Conservation (phyloP, 331 rosid species). For the Malus hybrid region DNA sequence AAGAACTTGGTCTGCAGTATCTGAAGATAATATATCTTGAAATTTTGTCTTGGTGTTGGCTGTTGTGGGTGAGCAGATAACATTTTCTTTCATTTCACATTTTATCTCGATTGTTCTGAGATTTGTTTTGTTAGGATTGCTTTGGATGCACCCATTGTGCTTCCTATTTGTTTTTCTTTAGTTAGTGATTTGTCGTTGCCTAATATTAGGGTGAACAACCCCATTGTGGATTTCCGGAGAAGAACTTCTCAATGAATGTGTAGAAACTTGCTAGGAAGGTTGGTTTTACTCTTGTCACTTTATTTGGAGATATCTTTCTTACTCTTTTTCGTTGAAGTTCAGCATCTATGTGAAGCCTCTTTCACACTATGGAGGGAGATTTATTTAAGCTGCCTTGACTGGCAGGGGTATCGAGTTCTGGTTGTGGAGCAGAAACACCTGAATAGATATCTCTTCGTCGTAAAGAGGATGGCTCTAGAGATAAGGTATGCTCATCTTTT, state of each 20-base stretch:
- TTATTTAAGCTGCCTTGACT: slow-evolving; percentile 13
- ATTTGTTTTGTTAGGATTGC: background rate
- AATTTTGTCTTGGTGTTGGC: background rate
- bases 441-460: slow-evolving; percentile 84
- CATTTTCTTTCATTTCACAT: background rate
- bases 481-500: slow-evolving; percentile 46
- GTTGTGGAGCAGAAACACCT: slow-evolving; percentile 98
- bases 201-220: slow-evolving; percentile 87
- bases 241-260: slow-evolving; percentile 67
- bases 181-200: slow-evolving; percentile 8
- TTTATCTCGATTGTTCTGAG: background rate
- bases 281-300: slow-evolving; percentile 22
- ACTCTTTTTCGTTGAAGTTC: background rate
- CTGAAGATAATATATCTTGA: slow-evolving; percentile 54
- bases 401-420: slow-evolving; percentile 91
- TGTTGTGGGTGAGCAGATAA: background rate
- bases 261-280: slow-evolving; percentile 94
- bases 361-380: slow-evolving; percentile 12
- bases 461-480: slow-evolving; percentile 80
- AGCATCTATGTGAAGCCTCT: slow-evolving; percentile 1
- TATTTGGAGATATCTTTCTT: background rate
- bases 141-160: slow-evolving; percentile 1
- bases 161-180: background rate
- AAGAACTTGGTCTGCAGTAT: slow-evolving; percentile 84
- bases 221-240: slow-evolving; percentile 98